Base-by-base conservation (phyloP, 192 early-diverging fungal species). In the Allomyces macrogynus region DNA sequence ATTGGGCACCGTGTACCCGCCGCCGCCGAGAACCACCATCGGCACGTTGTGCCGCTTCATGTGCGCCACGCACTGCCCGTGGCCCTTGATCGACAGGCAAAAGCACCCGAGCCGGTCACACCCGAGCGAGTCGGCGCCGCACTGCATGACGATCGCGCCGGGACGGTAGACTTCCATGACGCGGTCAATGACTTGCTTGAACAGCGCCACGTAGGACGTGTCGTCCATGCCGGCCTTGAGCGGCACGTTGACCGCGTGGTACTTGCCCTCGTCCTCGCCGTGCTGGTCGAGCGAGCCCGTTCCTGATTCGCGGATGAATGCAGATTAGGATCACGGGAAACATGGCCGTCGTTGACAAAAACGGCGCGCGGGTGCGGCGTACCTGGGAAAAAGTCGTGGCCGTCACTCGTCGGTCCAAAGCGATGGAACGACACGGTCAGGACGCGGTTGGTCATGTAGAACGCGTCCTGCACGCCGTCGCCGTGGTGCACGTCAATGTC, bases 401-500 rank as follows among this genome's bases (percentile, higher is more conserved):
- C 92, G 75, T 88, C 84, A 16, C 49, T n/a, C 5, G 49, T 57
- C 12, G 49, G 49, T 44, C 82, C 82, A 70, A 92, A 97, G 61
- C 89, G 87, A 73, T 98, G 95, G 72, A 97, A 97, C 4, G 90
- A 92, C 14, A 87, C 87, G 0, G 93, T 93, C 88, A 95, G 90
- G 62, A 98, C 95, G 62, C 93, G 83, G 69, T 94, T 86, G 43
- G 92, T 92, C 3, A 83, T 84, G 65, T 89, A 92, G 71, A 95
- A 95, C 0, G 92, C 92, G 71, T 96, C 92, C 66, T 97, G 89
- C 10, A 92, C 92, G 66, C 90, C 93, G 66, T 96, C 93, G 63
- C 93, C 88, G 63, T 93, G 92, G 74, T 94, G 92, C 18, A 94
- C 83, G 64, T 94, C 91, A 66, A 86, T 89, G 69, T 90, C 95